Evolutionary conservation across 352 stramenopile genomes (phyloP).

Genomic region (Pythium chondricola): DNA sequence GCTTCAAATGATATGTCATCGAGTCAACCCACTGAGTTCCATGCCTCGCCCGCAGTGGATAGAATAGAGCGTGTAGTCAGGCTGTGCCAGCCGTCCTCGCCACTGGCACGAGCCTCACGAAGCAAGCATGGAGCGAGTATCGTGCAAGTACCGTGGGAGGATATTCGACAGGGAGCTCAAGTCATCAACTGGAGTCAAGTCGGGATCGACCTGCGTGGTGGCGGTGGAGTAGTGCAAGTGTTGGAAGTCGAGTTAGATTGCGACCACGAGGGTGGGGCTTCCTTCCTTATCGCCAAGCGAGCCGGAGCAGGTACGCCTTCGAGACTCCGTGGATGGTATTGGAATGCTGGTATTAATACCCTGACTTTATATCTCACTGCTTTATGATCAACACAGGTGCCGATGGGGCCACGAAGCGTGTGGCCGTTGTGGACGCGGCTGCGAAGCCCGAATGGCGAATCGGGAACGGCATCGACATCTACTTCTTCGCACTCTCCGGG

Average conservation of each 20-base stretch:
- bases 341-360: too few species aligned
- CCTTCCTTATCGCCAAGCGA: constrained; percentile 11
- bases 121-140: constrained; percentile 46
- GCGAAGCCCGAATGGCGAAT: constrained; percentile 13
- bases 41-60: too few species aligned
- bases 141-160: constrained; percentile 15
- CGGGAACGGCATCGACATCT: constrained; percentile 17
- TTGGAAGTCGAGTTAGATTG: constrained; percentile 19
- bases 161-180: constrained; percentile 2
- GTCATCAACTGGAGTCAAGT: constrained; percentile 18
- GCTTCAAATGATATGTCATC: not conserved
- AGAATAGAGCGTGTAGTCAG: constrained; percentile 49
- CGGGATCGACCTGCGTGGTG: too few species aligned
- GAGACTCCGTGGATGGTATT: not conserved
- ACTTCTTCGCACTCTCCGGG: constrained; percentile 19
- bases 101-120: constrained; percentile 34
- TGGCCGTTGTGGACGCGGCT: constrained; percentile 13
- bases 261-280: not conserved
- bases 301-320: constrained; percentile 9
- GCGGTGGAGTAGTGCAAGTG: constrained; percentile 3
- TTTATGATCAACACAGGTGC: too few species aligned
- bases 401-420: not conserved
- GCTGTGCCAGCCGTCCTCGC: constrained; percentile 32
- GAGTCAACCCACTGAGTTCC: too few species aligned
- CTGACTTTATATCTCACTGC: too few species aligned